Base-by-base conservation (phyloP, 495 filamentous ascomycete genomes). In the Neurospora hispaniola region DNA sequence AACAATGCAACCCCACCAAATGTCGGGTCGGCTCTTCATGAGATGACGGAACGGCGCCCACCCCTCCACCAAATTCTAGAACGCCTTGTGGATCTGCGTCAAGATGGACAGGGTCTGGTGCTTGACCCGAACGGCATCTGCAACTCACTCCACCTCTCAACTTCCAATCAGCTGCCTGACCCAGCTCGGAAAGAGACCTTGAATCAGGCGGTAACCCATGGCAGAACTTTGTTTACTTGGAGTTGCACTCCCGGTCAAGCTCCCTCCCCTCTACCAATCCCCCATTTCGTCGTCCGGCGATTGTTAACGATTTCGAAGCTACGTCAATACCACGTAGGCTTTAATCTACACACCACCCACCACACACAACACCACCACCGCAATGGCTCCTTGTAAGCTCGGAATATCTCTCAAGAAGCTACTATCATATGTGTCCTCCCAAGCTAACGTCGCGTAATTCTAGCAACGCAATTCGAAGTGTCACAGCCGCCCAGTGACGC, bases 401-500 rank as follows among this genome's bases (percentile, higher is more conserved):
- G 14, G 20, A 41, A 40, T 23, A 5, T 35, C 14, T 48, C 20
- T 23, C 10, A 3, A 23, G 5, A n/a, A 35, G n/a, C 23, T 38
- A 42, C 42, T 48, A 12, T 23, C 10, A 46, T 11, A 23, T 44
- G 1, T 31, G 20, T 46, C 70, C 66, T 10, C 6, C 54, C 2
- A 35, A 6, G 54, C 66, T 46, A 73, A 44, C 66, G 20, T 44
- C 41, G 9, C 27, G 10, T 42, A 12, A 27, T 70, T 27, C 27
- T 74, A 89, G 85, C 85, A 80, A 84, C 86, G 71, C 90, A 92
- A 83, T 89, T 87, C 81, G 93, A 94, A 82, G 86, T 93, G 74
- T 82, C 87, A 62, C 84, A 88, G 76, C 92, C 94, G 43, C 96
- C 96, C n/a, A 87, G 85, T 71, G 96, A 98, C 84, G 92, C 91